phyloP scores from a whole-genome alignment of 331 rosid species.

The Pyrus hybrid region DNA sequence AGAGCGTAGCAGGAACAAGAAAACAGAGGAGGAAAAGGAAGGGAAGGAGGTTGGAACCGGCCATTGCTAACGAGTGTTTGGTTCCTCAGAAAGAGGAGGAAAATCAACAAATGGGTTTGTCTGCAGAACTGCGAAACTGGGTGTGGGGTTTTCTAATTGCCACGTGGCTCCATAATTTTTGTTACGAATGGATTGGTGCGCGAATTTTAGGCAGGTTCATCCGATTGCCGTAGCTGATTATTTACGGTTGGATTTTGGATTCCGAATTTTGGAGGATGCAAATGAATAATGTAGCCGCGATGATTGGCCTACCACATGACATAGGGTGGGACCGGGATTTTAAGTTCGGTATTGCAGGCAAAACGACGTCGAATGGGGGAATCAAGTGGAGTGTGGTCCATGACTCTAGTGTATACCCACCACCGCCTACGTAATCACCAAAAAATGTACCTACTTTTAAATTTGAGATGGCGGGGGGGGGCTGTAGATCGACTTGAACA shows the following conservation, averaged over 20 bases:
- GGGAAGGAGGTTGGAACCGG: background rate
- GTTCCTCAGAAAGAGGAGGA: conserved; percentile 2
- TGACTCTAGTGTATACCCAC: too few relatives aligned
- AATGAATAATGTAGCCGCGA: background rate
- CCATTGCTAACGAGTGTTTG: conserved; percentile 14
- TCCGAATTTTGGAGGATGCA: background rate
- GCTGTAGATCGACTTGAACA: too few relatives aligned
- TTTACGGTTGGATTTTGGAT: background rate
- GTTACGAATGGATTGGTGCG: background rate
- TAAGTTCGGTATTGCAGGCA: background rate
- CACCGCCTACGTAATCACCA: too few relatives aligned
- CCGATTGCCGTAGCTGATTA: too few relatives aligned
- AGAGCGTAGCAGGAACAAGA: background rate
- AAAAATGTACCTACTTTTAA: too few relatives aligned
- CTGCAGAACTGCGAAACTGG: background rate
- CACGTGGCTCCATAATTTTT: background rate
- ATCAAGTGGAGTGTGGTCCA: background rate
- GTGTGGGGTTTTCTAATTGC: background rate
- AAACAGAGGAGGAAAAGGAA: conserved; percentile 8
- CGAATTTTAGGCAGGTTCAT: background rate
- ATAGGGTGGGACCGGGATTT: background rate
- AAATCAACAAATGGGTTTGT: background rate
- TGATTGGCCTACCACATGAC: background rate
- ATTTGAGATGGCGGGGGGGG: too few relatives aligned
- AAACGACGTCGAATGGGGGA: background rate